phyloP scores from a whole-genome alignment of 2,329 filamentous ascomycete genomes.

The Calonectria pseudoturangicola region DNA sequence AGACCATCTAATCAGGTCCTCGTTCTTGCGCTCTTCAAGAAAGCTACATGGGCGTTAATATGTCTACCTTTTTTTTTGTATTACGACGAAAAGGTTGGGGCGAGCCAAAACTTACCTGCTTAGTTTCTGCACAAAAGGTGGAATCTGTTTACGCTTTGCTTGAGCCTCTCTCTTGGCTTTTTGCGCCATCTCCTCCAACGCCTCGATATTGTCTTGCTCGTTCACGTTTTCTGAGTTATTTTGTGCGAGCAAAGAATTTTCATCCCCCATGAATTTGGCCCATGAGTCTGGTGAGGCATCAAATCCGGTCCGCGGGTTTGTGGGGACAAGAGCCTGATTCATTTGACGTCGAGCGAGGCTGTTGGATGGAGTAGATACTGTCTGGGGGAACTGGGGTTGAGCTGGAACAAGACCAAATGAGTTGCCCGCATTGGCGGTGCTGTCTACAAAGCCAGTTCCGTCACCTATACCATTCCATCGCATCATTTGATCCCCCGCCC shows the following conservation, averaged over 20 bases:
- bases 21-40: slow-evolving; percentile 93
- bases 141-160: slow-evolving; percentile 94
- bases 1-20: slow-evolving; percentile 96
- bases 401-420: slow-evolving; percentile 63
- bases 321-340: slow-evolving; percentile 70
- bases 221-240: slow-evolving; percentile 57
- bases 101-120: slow-evolving; percentile 82
- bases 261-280: slow-evolving; percentile 66
- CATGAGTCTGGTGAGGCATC: slow-evolving; percentile 64
- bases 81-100: background rate
- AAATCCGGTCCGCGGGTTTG: slow-evolving; percentile 62
- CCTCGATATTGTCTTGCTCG: slow-evolving; percentile 83
- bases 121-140: slow-evolving; percentile 97
- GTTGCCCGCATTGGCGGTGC: slow-evolving; percentile 58
- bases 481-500: slow-evolving; percentile 68
- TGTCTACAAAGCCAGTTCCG: slow-evolving; percentile 61
- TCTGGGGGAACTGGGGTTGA: slow-evolving; percentile 59
- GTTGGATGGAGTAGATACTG: slow-evolving; percentile 64
- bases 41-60: slow-evolving; percentile 73
- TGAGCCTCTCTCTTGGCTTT: slow-evolving; percentile 91
- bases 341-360: slow-evolving; percentile 72
- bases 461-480: slow-evolving; percentile 66
- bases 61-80: background rate
- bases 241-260: slow-evolving; percentile 61
- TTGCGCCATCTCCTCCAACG: slow-evolving; percentile 86